Evolutionary conservation across 176 grass and related monocot species (phyloP), one percentile per base, ranked within the genome.

Genomic region (Aegilops longissima): DNA sequence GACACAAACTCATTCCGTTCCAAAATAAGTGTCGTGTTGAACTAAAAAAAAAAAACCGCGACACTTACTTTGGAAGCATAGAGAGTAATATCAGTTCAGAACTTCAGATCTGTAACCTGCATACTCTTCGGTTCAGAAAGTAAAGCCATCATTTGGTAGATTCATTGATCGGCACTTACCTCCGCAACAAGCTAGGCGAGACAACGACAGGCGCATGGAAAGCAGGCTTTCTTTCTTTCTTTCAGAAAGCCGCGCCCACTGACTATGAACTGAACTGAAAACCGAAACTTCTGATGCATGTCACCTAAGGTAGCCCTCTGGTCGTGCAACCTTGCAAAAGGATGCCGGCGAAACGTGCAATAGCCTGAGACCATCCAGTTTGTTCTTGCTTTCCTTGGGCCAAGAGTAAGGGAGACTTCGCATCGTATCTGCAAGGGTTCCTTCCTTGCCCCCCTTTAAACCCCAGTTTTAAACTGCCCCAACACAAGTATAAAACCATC

Each of bases 311-410:
- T 69, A 90, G 64, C 54, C 40, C 9, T 45, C 34, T 81, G 66
- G 36, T 45, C 8, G 25, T 91, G 76, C 77, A 85, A 65, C 39
- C 77, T 40, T 81, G 33, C 30, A 17, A 85, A 85, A 81, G 30
- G 24, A 39, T 70, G 66, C 30, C 71, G 78, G 38, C 8, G 36
- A 44, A 64, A 73, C 82, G 25, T 8, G 65, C 65, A 72, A 65
- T 82, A 82, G 86, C 86, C 73, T 91, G 54, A 81, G 85, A 52
- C 23, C 78, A 29, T 85, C 17, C 86, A 58, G 31, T 76, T 89
- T 66, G 87, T 98, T 87, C 90, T 85, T 86, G 62, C 86, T 92
- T 96, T 99, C 73, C 97, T 93, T 99, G 67, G 47, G 64, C 73
- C 61, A 77, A 82, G 89, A 92, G 94, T 79, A 92, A 96, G 89